Evolutionary conservation across 805 yeast species (phyloP).

Genomic region (Kluyveromyces lactis): DNA sequence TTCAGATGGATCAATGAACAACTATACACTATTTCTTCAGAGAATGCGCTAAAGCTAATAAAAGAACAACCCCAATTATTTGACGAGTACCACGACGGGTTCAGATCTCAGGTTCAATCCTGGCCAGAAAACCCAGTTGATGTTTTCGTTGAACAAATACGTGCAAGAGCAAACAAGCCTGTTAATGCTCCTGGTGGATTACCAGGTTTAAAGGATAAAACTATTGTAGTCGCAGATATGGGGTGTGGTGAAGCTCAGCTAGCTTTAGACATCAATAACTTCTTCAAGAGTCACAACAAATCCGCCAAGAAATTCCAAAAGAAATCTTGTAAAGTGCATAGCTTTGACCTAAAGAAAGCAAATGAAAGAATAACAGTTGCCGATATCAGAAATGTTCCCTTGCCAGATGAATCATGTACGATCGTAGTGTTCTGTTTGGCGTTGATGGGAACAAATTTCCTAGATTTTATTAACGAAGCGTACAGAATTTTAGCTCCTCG

Average conservation of each 20-base stretch:
- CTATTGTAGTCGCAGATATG: conserved; percentile 90
- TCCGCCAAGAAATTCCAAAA: conserved; percentile 31
- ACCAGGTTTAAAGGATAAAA: conserved; percentile 54
- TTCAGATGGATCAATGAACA: conserved; percentile 98
- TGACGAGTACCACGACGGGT: conserved; percentile 93
- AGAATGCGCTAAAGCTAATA: conserved; percentile 64
- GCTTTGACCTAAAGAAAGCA: conserved; percentile 86
- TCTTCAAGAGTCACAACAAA: conserved; percentile 32
- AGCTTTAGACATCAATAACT: conserved; percentile 53
- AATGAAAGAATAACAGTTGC: conserved; percentile 93
- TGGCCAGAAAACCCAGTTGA: conserved; percentile 99
- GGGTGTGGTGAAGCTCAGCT: conserved; percentile 98
- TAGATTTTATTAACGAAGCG: conserved; percentile 88
- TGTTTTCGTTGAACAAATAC: conserved; percentile 68
- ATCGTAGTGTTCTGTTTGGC: conserved; percentile 92
- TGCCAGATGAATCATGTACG: conserved; percentile 68
- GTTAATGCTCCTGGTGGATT: conserved; percentile 94
- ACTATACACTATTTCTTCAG: conserved; percentile 79
- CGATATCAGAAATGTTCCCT: conserved; percentile 85
- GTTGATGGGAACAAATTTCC: conserved; percentile 93
- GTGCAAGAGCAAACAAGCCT: conserved; percentile 49
- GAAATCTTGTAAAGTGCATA: conserved; percentile 58
- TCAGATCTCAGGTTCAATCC: conserved; percentile 85
- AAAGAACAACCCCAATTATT: conserved; percentile 78
- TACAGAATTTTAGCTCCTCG: conserved; percentile 77